Evolutionary conservation across 495 filamentous ascomycete genomes (phyloP).

Genomic region (Oidiodendron maius): DNA sequence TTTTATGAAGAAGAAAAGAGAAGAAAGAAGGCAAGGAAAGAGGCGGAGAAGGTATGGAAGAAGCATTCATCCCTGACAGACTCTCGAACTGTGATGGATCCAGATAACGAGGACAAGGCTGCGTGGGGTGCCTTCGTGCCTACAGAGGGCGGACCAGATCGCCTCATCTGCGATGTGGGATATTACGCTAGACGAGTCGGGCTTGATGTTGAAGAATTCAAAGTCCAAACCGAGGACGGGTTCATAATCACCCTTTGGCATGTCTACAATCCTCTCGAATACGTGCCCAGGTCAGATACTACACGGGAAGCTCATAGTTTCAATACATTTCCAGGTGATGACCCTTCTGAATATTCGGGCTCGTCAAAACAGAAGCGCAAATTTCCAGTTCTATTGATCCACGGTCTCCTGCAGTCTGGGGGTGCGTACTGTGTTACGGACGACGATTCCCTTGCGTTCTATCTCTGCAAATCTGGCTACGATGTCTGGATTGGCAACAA

Average conservation of each 20-base stretch:
- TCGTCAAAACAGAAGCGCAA: slow-evolving; percentile 31
- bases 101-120: slow-evolving; percentile 32
- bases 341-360: slow-evolving; percentile 6
- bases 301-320: slow-evolving; percentile 35
- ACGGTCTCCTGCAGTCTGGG: slow-evolving; percentile 80
- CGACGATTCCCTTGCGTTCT: slow-evolving; percentile 86
- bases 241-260: slow-evolving; percentile 88
- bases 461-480: slow-evolving; percentile 85
- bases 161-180: slow-evolving; percentile 66
- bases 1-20: slow-evolving; percentile 65
- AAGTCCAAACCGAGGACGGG: slow-evolving; percentile 91
- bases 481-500: slow-evolving; percentile 98
- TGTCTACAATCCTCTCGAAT: slow-evolving; percentile 78
- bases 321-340: slow-evolving; percentile 27
- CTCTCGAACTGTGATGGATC: slow-evolving; percentile 16
- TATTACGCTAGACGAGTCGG: slow-evolving; percentile 90
- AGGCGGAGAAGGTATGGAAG: slow-evolving; percentile 57
- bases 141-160: slow-evolving; percentile 75
- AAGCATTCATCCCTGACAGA: slow-evolving; percentile 22
- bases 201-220: slow-evolving; percentile 75
- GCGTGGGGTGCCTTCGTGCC: slow-evolving; percentile 54
- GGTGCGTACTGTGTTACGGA: slow-evolving; percentile 91
- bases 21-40: slow-evolving; percentile 43
- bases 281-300: slow-evolving; percentile 36
- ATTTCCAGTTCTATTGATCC: slow-evolving; percentile 86